Evolutionary conservation across 805 yeast genomes (phyloP).

Genomic region (Phaffomyces antillensis): DNA sequence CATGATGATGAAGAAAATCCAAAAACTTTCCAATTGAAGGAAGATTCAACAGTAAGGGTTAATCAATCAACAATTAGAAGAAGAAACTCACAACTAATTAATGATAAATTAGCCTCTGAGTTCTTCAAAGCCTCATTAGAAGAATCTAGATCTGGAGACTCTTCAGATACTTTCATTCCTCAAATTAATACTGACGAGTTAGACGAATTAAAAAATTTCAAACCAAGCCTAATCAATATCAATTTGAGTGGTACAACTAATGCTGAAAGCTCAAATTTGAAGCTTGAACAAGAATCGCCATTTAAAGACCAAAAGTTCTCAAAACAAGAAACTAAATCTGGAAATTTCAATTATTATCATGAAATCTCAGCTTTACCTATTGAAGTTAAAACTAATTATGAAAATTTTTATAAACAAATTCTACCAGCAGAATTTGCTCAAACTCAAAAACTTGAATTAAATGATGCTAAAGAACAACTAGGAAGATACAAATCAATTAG

Average conservation of each 20-base stretch:
- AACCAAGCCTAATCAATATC: not conserved
- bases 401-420: not conserved
- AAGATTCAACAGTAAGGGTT: too few species aligned
- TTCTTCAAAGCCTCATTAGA: not conserved
- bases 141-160: not conserved
- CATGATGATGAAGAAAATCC: not conserved
- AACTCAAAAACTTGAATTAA: not conserved
- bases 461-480: not conserved
- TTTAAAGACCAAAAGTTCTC: not conserved
- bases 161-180: not conserved
- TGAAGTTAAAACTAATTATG: not conserved
- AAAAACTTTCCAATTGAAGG: not conserved
- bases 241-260: not conserved
- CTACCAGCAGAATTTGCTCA: not conserved
- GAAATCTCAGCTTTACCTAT: conserved; percentile 2
- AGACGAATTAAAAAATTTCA: not conserved
- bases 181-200: not conserved
- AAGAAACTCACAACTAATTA: too few species aligned
- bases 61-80: too few species aligned
- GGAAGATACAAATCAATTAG: not conserved
- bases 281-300: not conserved
- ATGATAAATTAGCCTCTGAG: not conserved
- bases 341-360: conserved; percentile 2
- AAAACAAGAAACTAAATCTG: not conserved
- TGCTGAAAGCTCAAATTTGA: not conserved